Evolutionary conservation across 1,284 basidiomycete genomes (phyloP).

Genomic region (Ustilago vetiveriae): DNA sequence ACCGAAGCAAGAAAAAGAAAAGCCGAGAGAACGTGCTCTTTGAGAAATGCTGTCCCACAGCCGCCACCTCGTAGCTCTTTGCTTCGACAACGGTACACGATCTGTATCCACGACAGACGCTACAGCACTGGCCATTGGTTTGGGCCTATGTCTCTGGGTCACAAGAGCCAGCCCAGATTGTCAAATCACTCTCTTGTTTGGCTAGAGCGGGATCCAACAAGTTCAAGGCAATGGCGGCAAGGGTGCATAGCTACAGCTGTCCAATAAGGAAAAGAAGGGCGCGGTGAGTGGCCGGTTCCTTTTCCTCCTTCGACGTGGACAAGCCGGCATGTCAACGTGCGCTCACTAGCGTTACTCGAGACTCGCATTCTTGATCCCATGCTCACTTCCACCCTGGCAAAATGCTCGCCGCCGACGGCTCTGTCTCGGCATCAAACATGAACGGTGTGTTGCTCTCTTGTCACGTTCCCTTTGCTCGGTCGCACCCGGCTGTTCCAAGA

Average conservation of each 20-base stretch:
- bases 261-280: neutral
- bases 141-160: too few relatives aligned
- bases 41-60: neutral
- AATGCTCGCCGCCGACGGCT: slow-evolving; percentile 9
- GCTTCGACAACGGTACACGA: too few relatives aligned
- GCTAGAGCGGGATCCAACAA: too few relatives aligned
- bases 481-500: neutral
- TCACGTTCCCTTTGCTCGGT: neutral
- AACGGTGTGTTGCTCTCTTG: neutral
- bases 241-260: too few relatives aligned
- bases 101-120: too few relatives aligned
- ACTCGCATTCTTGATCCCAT: neutral
- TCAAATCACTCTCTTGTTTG: neutral
- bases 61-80: neutral
- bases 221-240: too few relatives aligned
- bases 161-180: too few relatives aligned
- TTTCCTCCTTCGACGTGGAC: slow-evolving; percentile 38
- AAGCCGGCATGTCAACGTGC: slow-evolving; percentile 35
- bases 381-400: too few relatives aligned
- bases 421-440: neutral
- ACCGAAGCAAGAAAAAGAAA: slow-evolving; percentile 1
- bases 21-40: slow-evolving; percentile 23
- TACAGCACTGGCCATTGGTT: too few relatives aligned
- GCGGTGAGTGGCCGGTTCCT: too few relatives aligned
- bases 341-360: slow-evolving; percentile 12